Evolutionary conservation across 2,329 filamentous ascomycete species (phyloP).

Genomic region (Aspergillus fumigatiaffinis): DNA sequence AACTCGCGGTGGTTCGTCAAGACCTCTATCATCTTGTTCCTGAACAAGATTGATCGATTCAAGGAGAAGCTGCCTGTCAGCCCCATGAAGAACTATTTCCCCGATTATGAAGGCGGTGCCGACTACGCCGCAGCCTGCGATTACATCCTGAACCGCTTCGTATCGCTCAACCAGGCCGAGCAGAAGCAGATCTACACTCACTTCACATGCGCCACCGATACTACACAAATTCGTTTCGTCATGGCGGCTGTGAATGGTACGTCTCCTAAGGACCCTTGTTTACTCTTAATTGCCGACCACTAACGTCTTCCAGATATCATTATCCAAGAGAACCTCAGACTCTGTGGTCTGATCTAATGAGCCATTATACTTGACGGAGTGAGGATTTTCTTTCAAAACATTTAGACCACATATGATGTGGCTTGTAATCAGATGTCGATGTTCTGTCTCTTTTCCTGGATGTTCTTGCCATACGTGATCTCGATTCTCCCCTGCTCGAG

Average conservation of each 20-base stretch:
- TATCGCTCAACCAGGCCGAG: constrained; percentile 97
- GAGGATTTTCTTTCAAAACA: constrained; percentile 21
- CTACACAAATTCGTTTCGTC: constrained; percentile 98
- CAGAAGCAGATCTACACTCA: constrained; percentile 99
- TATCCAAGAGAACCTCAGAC: constrained; percentile 97
- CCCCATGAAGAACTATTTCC: constrained; percentile 74
- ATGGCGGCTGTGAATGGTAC: constrained; percentile 98
- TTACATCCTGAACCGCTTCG: constrained; percentile 98
- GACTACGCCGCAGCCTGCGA: constrained; percentile 96
- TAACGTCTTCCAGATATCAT: constrained; percentile 74
- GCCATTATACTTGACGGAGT: constrained; percentile 20
- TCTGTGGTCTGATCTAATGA: constrained; percentile 91
- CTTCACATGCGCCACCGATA: constrained; percentile 98
- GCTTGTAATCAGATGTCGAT: constrained; percentile 28
- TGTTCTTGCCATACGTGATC: constrained; percentile 23
- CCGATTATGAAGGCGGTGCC: constrained; percentile 81
- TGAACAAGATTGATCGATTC: constrained; percentile 73
- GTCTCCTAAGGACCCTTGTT: constrained; percentile 26
- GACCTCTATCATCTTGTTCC: constrained; percentile 68
- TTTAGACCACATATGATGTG: constrained; percentile 31
- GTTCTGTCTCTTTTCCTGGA: constrained; percentile 12
- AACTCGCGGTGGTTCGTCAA: constrained; percentile 71
- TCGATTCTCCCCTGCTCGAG: constrained; percentile 26
- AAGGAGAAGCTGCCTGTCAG: constrained; percentile 70
- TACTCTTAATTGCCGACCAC: background rate